Conservation (phyloP, 129 eudicot genomes). For the Daucus carota region DH1_v3.0 NC_030381.2:52114501-52115000, state of each 20-base stretch:
- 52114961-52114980: background rate
- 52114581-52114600: background rate
- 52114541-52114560: background rate
- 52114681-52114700: background rate
- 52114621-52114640: background rate
- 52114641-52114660: background rate
- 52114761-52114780: background rate
- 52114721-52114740: constrained; percentile 4
- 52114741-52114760: background rate
- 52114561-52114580: background rate
- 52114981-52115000: background rate
- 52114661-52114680: background rate
- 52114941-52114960: background rate
- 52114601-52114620: background rate
- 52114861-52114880: background rate
- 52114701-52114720: background rate
- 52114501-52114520: background rate
- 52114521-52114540: background rate
- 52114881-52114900: background rate
- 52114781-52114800: background rate
- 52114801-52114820: background rate
- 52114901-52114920: background rate
- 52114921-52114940: background rate
- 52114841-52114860: background rate
- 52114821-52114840: background rate